phyloP scores from a whole-genome alignment of 352 stramenopile genomes.

The Phytophthora sp. region DNA sequence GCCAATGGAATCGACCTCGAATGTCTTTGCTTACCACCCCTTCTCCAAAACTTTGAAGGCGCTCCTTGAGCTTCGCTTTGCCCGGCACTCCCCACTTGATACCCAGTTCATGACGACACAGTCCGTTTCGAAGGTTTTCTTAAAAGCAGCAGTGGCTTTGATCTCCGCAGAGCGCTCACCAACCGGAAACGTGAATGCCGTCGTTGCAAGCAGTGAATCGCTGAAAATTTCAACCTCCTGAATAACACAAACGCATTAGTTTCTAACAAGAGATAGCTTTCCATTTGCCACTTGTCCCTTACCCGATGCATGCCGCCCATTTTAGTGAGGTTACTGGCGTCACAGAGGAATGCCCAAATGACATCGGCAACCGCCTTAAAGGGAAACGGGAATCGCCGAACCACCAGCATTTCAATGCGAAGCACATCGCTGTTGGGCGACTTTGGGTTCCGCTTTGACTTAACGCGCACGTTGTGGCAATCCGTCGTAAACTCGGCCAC shows the following conservation, averaged over 20 bases:
- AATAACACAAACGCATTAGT: not conserved
- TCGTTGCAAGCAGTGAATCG: constrained; percentile 36
- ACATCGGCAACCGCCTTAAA: constrained; percentile 37
- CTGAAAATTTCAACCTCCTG: constrained; percentile 26
- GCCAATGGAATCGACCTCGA: not conserved
- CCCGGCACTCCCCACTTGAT: constrained; percentile 41
- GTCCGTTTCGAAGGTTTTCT: not conserved
- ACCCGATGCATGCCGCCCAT: constrained; percentile 16
- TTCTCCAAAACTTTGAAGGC: constrained; percentile 46
- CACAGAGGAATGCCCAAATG: constrained; percentile 38
- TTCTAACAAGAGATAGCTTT: not conserved
- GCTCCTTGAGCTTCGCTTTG: constrained; percentile 29
- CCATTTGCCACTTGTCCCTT: not conserved
- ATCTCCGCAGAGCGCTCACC: constrained; percentile 9
- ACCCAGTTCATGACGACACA: constrained; percentile 30
- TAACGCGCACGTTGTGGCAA: constrained; percentile 29
- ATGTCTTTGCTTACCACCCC: constrained; percentile 41
- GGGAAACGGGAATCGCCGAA: constrained; percentile 38
- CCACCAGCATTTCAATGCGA: constrained; percentile 31
- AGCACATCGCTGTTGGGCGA: constrained; percentile 10
- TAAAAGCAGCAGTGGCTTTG: constrained; percentile 14
- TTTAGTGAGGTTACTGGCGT: constrained; percentile 28
- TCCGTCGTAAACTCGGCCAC: constrained; percentile 22
- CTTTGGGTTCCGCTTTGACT: constrained; percentile 16
- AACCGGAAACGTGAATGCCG: constrained; percentile 25